These are phyloP conservation scores for Yamadazyma friedrichii DNA, from an alignment of 1,139 yeast species.

Conservation along the genomic window DNA sequence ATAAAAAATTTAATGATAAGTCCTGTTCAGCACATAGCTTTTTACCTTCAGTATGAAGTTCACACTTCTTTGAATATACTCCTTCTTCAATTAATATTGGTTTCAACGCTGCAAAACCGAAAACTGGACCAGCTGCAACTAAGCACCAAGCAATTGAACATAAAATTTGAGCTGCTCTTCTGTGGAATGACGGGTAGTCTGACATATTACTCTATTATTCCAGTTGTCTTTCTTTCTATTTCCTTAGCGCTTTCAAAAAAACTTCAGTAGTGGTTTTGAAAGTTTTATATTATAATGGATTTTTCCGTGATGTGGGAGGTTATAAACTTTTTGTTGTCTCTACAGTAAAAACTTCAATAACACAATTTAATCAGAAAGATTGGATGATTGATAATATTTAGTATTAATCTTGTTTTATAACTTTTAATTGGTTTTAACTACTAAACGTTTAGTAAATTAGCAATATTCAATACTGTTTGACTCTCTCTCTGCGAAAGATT, in stretches of 20 bases:
- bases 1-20: slow-evolving; percentile 73
- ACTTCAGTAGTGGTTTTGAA: not conserved
- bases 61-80: slow-evolving; percentile 66
- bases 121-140: slow-evolving; percentile 88
- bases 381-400: too few relatives aligned
- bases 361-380: too few relatives aligned
- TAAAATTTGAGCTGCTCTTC: slow-evolving; percentile 25
- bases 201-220: slow-evolving; percentile 3
- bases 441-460: too few relatives aligned
- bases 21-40: slow-evolving; percentile 70
- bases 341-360: too few relatives aligned
- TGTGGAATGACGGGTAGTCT: slow-evolving; percentile 17
- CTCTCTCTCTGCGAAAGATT: not conserved
- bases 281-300: not conserved
- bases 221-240: not conserved
- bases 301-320: not conserved
- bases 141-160: slow-evolving; percentile 88
- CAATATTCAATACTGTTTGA: too few relatives aligned
- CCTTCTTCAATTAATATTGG: slow-evolving; percentile 77
- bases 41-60: slow-evolving; percentile 17
- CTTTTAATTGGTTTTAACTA: too few relatives aligned
- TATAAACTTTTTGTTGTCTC: too few relatives aligned
- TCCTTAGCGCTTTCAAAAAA: not conserved
- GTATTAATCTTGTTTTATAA: too few relatives aligned
- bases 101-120: slow-evolving; percentile 92